Percentiles rank a stretch among this genome's conserved stretches.
Conservation (phyloP, 495 filamentous ascomycete species). For the Zalerion maritima region DNA sequence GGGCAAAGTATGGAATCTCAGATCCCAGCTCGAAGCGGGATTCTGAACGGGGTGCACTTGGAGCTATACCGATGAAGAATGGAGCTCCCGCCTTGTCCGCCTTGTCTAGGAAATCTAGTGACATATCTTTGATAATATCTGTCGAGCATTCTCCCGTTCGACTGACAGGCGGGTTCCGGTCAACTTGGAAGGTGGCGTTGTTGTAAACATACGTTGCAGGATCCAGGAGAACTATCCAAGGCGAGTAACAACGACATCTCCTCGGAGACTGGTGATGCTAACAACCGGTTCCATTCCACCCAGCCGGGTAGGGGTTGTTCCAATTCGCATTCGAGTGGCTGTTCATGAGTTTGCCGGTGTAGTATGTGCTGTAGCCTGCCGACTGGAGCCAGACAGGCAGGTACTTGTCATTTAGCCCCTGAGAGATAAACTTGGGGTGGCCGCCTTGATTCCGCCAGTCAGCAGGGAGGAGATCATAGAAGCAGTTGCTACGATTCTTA, state of each 20-base stretch:
- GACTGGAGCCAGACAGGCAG: conserved; percentile 56
- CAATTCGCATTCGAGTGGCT: conserved; percentile 45
- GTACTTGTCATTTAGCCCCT: conserved; percentile 51
- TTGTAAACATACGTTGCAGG: conserved; percentile 59
- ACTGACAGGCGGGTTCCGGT: conserved; percentile 41
- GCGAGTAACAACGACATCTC: conserved; percentile 3
- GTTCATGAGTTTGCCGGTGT: conserved; percentile 62
- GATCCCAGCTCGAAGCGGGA: conserved; percentile 14
- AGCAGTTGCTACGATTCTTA: conserved; percentile 1
- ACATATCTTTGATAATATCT: conserved; percentile 50
- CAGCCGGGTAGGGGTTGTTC: conserved; percentile 37
- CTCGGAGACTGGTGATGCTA: not conserved
- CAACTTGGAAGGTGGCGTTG: conserved; percentile 51
- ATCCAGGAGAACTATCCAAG: conserved; percentile 39
- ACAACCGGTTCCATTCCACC: conserved; percentile 35
- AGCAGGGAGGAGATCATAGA: not conserved
- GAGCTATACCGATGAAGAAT: conserved; percentile 55
- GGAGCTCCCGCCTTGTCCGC: conserved; percentile 37
- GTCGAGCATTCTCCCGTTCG: conserved; percentile 43
- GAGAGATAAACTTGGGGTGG: conserved; percentile 53
- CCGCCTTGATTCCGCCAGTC: conserved; percentile 30
- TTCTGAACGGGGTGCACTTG: conserved; percentile 53
- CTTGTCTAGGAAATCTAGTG: conserved; percentile 48
- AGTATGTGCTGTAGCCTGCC: conserved; percentile 59
- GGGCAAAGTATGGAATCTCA: conserved; percentile 21